Evolutionary conservation across 2,329 filamentous ascomycete species (phyloP).

Genomic region (Orbilia brochopaga): DNA sequence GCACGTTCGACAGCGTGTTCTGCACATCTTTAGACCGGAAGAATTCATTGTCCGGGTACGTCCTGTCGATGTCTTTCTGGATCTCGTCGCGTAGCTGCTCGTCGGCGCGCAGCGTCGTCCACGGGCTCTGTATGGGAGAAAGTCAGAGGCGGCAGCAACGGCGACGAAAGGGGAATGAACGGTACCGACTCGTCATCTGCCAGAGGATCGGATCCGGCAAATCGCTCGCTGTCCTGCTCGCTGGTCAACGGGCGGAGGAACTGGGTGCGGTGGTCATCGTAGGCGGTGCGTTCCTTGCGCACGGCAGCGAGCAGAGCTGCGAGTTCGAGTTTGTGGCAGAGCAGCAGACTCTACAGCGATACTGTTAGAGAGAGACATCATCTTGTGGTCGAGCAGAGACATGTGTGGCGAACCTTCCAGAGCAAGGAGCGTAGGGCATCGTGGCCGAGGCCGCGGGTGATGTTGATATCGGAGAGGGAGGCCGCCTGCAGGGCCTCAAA

Average conservation of each 20-base stretch:
- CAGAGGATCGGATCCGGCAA: conserved; percentile 70
- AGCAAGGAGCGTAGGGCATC: conserved; percentile 39
- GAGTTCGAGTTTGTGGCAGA: conserved; percentile 49
- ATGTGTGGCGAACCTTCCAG: conserved; percentile 28
- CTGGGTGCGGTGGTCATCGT: conserved; percentile 48
- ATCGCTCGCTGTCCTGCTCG: conserved; percentile 42
- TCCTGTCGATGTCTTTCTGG: conserved; percentile 88
- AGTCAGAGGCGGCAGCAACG: neutral
- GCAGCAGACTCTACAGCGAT: conserved; percentile 33
- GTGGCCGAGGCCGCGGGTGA: conserved; percentile 42
- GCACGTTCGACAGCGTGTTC: conserved; percentile 79
- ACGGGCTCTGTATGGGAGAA: conserved; percentile 65
- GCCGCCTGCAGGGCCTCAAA: conserved; percentile 49
- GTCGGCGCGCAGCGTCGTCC: conserved; percentile 84
- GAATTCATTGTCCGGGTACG: conserved; percentile 85
- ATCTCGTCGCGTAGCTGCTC: conserved; percentile 86
- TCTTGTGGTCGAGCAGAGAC: neutral
- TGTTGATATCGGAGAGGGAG: conserved; percentile 44
- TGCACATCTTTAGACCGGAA: conserved; percentile 83
- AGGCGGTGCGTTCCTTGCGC: conserved; percentile 51
- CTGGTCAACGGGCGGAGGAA: conserved; percentile 44
- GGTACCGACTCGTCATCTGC: conserved; percentile 76
- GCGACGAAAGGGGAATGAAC: conserved; percentile 50
- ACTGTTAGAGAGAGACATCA: conserved; percentile 4
- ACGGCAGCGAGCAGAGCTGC: conserved; percentile 43